Conservation (phyloP, 176 grass and related monocot species). For the Lolium multiflorum region DNA sequence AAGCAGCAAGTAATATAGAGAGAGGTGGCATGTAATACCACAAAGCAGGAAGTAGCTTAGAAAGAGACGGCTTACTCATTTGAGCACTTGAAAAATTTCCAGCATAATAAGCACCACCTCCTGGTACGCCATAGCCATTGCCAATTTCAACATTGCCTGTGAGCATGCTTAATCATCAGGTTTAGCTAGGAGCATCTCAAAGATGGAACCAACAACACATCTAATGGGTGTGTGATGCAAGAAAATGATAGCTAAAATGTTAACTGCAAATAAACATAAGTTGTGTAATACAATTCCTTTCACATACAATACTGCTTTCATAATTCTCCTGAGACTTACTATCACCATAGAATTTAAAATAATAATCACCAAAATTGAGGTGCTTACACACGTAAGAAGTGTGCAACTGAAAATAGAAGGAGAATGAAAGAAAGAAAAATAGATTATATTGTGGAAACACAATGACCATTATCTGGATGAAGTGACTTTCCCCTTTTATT, state of each 20-base stretch:
- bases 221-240: background rate
- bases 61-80: slow-evolving; percentile 54
- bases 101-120: slow-evolving; percentile 92
- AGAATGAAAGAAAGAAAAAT: slow-evolving; percentile 33
- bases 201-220: slow-evolving; percentile 21
- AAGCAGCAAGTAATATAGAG: slow-evolving; percentile 33
- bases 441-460: slow-evolving; percentile 29
- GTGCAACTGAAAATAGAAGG: background rate
- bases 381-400: slow-evolving; percentile 28
- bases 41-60: slow-evolving; percentile 33
- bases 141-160: slow-evolving; percentile 92
- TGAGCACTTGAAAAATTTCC: slow-evolving; percentile 50
- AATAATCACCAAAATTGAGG: background rate
- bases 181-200: slow-evolving; percentile 36
- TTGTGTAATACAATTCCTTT: background rate
- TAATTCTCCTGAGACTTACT: slow-evolving; percentile 10
- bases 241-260: slow-evolving; percentile 17
- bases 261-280: slow-evolving; percentile 31
- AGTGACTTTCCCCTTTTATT: slow-evolving; percentile 84
- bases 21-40: slow-evolving; percentile 34
- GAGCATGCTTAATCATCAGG: slow-evolving; percentile 37
- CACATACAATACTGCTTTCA: background rate
- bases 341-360: slow-evolving; percentile 28
- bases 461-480: slow-evolving; percentile 75
- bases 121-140: slow-evolving; percentile 99